Conservation (phyloP, 331 rosid genomes). For the Malus hybrid region DNA sequence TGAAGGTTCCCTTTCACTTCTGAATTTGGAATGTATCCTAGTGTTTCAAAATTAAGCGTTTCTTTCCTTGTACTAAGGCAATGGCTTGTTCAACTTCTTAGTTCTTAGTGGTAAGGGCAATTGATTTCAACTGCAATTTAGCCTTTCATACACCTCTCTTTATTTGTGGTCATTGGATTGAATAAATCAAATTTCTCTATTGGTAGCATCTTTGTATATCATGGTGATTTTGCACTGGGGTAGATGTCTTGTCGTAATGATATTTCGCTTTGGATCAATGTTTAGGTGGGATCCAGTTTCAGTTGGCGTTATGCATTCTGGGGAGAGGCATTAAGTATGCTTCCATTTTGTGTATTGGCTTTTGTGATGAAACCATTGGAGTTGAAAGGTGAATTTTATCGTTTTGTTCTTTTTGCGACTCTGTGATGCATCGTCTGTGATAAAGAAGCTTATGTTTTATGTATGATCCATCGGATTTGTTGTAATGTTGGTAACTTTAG, state of each 20-base stretch:
- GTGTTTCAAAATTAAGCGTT: background rate
- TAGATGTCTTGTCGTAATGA: background rate
- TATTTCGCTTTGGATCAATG: conserved; percentile 2
- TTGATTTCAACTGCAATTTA: background rate
- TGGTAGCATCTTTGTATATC: background rate
- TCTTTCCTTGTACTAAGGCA: background rate
- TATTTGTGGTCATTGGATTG: background rate
- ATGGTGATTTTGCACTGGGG: background rate
- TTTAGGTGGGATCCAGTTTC: conserved; percentile 63
- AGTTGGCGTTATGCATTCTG: conserved; percentile 87
- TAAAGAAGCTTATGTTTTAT: background rate
- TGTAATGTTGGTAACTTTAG: conserved; percentile 28
- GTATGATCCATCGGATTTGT: background rate
- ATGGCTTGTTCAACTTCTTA: background rate
- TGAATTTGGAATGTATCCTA: background rate
- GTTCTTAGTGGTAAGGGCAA: background rate
- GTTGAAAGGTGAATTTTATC: conserved; percentile 49
- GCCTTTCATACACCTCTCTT: too few species aligned
- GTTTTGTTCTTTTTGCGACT: background rate
- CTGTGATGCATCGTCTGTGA: conserved; percentile 9
- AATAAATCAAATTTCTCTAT: background rate
- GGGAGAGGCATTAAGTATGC: conserved; percentile 85
- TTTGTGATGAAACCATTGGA: conserved; percentile 74
- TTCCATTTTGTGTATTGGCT: conserved; percentile 84
- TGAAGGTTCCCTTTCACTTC: background rate